Base-by-base conservation (phyloP, 2,329 filamentous ascomycete species). In the Stagonosporopsis tanaceti region DNA sequence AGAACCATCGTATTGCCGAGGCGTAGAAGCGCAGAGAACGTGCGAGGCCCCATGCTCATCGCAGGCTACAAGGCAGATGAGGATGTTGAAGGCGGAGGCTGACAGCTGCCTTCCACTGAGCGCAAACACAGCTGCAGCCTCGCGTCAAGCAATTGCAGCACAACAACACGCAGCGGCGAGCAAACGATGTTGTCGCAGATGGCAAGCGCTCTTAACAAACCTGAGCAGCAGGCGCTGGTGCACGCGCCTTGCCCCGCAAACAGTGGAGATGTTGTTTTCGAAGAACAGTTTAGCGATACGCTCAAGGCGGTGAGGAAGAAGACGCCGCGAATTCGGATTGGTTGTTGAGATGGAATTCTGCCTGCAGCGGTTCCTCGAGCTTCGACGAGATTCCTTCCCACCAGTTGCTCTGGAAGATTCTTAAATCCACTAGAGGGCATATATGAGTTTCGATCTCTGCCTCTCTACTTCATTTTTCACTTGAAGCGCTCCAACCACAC, bases 361-460 rank as follows among this genome's bases (percentile, higher is more conserved):
- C 70, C 69, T 61, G 57, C 60, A 60, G 69, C 20, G 37, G 7
- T 34, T 34, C 32, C 14, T n/a, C 12, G 14, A n/a, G 32, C 15
- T 34, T 34, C 32, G 32, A 32, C 30, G 9, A 12, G 30, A 6
- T 34, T 34, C 32, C 4, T 4, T 14, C 11, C 8, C 30, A 11
- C 30, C 30, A 32, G 30, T 7, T 34, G 32, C 65, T 71, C 71
- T 74, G 72, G 71, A 74, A 73, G 67, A 72, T 75, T 74, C 71
- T 74, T 64, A 67, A 67, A 69, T 72, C 67, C 69, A 45, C 32
- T 67, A 66, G 62, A 64, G 47, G 57, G 61, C 62, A 57, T 75
- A 75, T 74, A 73, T 74, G 59, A 69, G 61, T 62, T 34, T 50
- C 59, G 66, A 65, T 63, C 58, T 68, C 70, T 70, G 62, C 68